A percentile compares a stretch with the other conserved stretches of the same genome.
These are phyloP conservation scores for Xerophyta viscosa DNA, from an alignment of 106 monocot genomes.

Conservation along the genomic window DNA sequence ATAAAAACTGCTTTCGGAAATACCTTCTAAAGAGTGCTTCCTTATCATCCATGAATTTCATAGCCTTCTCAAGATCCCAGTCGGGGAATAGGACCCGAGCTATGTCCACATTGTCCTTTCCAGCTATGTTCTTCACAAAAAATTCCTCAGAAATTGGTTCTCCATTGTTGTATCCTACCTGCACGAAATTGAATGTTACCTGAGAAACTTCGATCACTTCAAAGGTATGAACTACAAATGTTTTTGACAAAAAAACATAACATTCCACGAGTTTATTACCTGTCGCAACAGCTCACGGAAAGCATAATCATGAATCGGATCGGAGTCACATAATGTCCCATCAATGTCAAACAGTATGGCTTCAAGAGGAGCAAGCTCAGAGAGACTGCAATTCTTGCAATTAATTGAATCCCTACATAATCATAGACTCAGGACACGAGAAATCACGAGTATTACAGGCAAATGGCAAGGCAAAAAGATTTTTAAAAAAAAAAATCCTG, in stretches of 20 bases:
- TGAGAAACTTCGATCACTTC: too few species aligned
- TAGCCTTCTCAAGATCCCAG: conserved; percentile 44
- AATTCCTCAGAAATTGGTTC: conserved; percentile 64
- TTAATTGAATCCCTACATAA: too few species aligned
- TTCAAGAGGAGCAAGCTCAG: conserved; percentile 43
- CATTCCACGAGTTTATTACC: too few species aligned
- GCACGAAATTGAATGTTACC: too few species aligned
- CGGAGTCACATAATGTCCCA: conserved; percentile 65
- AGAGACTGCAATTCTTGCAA: conserved; percentile 28
- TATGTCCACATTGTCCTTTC: conserved; percentile 57
- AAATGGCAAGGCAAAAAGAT: too few species aligned
- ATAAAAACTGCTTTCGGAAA: too few species aligned
- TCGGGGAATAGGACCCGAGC: conserved; percentile 45
- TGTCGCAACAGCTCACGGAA: conserved; percentile 61
- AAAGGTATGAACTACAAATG: too few species aligned
- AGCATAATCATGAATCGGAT: conserved; percentile 67
- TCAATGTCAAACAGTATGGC: conserved; percentile 76
- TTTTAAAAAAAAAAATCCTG: too few species aligned
- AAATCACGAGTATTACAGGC: too few species aligned
- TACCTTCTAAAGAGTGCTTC: conserved; percentile 64
- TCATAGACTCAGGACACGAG: too few species aligned
- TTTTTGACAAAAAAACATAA: too few species aligned
- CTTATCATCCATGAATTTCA: conserved; percentile 77
- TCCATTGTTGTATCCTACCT: conserved; percentile 59
- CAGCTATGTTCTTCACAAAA: conserved; percentile 43